These are phyloP conservation scores for Tuber aestivum DNA, from an alignment of 495 filamentous ascomycete genomes.

Conservation along the genomic window DNA sequence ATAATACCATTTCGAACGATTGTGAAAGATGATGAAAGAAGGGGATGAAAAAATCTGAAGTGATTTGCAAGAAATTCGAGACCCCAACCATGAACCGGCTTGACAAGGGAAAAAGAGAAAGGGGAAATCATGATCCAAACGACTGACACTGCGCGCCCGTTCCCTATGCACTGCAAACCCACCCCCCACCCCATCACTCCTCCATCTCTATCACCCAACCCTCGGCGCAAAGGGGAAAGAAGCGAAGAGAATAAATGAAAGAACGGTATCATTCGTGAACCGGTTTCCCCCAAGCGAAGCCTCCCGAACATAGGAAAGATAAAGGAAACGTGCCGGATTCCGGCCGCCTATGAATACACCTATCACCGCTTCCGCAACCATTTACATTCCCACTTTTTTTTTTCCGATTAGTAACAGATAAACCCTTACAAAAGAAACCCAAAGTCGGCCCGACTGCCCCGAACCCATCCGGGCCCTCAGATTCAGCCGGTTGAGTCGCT, in stretches of 20 bases:
- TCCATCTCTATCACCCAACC: conserved; percentile 5
- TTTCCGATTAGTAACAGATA: neutral
- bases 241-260: neutral
- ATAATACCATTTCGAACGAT: conserved; percentile 19
- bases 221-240: neutral
- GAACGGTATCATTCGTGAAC: conserved; percentile 29
- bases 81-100: conserved; percentile 28
- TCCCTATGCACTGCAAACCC: neutral
- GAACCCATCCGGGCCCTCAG: neutral
- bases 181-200: conserved; percentile 7
- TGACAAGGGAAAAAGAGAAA: conserved; percentile 31
- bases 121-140: conserved; percentile 4
- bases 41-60: neutral
- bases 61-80: conserved; percentile 5
- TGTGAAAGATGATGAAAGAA: conserved; percentile 11
- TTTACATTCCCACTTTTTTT: neutral
- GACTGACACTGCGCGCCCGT: conserved; percentile 4
- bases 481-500: conserved; percentile 31
- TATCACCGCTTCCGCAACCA: neutral
- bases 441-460: neutral
- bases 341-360: neutral
- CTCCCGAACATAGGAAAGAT: conserved; percentile 16
- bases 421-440: neutral
- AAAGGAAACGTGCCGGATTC: conserved; percentile 7
- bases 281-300: conserved; percentile 27